Evolutionary conservation across 257 asterid genomes (phyloP).

Genomic region (Lavandula angustifolia): DNA sequence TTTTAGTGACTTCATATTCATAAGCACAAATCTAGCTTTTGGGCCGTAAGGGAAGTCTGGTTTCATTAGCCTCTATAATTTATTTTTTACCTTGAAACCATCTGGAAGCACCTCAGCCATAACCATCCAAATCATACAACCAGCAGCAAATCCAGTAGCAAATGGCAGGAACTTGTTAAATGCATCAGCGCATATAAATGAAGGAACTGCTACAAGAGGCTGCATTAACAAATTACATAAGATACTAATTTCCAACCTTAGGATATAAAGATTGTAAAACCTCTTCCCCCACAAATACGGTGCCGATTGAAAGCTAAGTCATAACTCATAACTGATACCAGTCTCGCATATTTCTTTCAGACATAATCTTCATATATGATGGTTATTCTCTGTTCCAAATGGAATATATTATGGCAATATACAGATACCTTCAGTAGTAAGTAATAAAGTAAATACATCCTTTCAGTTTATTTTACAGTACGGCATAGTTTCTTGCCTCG

Average conservation of each 20-base stretch:
- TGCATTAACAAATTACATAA: slow-evolving; percentile 46
- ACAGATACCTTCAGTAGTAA: background rate
- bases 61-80: background rate
- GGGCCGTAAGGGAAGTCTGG: background rate
- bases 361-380: background rate
- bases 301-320: slow-evolving; percentile 6
- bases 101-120: slow-evolving; percentile 97
- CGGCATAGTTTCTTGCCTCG: slow-evolving; percentile 3
- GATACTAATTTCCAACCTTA: slow-evolving; percentile 29
- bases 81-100: slow-evolving; percentile 71
- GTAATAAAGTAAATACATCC: background rate
- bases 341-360: background rate
- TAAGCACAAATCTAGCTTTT: slow-evolving; percentile 19
- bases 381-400: slow-evolving; percentile 11
- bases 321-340: slow-evolving; percentile 5
- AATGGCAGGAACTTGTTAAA: slow-evolving; percentile 93
- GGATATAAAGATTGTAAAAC: slow-evolving; percentile 4
- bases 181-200: slow-evolving; percentile 92
- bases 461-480: background rate
- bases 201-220: slow-evolving; percentile 99
- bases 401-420: slow-evolving; percentile 7
- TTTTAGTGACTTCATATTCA: background rate
- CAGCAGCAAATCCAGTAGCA: slow-evolving; percentile 99
- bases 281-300: slow-evolving; percentile 6
- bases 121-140: slow-evolving; percentile 99